Evolutionary conservation across 139 green algal species (phyloP), one percentile per base, ranked within the genome.

Genomic region (Chlorokybus atmophyticus): DNA sequence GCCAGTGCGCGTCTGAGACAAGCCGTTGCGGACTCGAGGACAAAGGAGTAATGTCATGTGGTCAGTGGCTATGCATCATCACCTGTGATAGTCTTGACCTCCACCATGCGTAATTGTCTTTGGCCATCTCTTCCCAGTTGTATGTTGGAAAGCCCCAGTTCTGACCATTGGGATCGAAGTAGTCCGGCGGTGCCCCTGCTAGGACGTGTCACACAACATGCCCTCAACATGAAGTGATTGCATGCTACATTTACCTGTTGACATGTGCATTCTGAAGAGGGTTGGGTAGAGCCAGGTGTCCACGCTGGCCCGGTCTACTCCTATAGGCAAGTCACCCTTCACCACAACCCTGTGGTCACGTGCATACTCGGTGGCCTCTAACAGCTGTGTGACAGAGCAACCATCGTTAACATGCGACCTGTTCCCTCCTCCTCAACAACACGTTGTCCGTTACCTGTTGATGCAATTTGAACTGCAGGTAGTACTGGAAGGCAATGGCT

Each of bases 61-160:
- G 39, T 19, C 19, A 47, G 19, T 47, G 39, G 39, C 19, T n/a
- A 47, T 47, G 39, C 39, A 47, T 47, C 39, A 47, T 19, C 8
- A 71, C 57, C 63, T 85, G 76, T 1, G 29, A 47, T 42, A 96
- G 79, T 2, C 86, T 75, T 2, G 50, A 50, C 3, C 74, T 67
- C 87, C 87, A 95, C 86, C 89, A 97, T 25, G 26, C 7, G 68
- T 87, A 95, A 32, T 79, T 77, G 59, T 94, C 84, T 24, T 83
- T 77, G 3, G 67, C 68, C 90, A 95, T 96, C 32, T 83, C 82
- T 60, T 93, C 83, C 90, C 90, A 97, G 60, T 94, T 82, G 74
- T 97, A 97, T 8, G 87, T 95, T 49, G 90, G 90, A 75, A 97
- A 97, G 53, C 88, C 88, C 87, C 87, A 95, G 71, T 93, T 92